These are phyloP conservation scores for Dryadomyces quercivorus DNA, from an alignment of 2,329 filamentous ascomycete species.

Conservation along the genomic window DNA sequence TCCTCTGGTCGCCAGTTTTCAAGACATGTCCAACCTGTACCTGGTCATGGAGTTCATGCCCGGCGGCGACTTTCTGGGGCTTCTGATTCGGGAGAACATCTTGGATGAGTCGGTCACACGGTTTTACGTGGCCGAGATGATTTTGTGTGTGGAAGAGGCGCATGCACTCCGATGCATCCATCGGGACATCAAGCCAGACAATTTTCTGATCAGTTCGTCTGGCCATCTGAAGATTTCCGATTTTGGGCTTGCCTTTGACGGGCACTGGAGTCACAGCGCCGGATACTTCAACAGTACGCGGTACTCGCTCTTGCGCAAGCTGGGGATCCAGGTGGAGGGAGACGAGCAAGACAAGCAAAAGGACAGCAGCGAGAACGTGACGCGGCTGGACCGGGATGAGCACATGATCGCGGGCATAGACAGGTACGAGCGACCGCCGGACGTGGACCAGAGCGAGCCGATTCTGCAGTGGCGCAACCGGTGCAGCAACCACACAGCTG, in stretches of 20 bases:
- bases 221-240: constrained; percentile 94
- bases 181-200: constrained; percentile 92
- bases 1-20: constrained; percentile 76
- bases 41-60: constrained; percentile 98
- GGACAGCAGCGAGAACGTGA: background rate
- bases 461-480: constrained; percentile 60
- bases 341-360: constrained; percentile 53
- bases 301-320: constrained; percentile 62
- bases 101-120: constrained; percentile 66
- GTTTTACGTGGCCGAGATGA: constrained; percentile 93
- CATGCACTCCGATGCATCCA: constrained; percentile 86
- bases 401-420: constrained; percentile 26
- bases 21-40: constrained; percentile 74
- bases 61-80: constrained; percentile 81
- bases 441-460: constrained; percentile 25
- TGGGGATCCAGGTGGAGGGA: constrained; percentile 62
- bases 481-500: constrained; percentile 57
- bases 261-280: constrained; percentile 87
- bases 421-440: constrained; percentile 23
- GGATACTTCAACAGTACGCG: constrained; percentile 76
- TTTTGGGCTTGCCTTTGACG: constrained; percentile 90
- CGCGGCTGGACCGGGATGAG: constrained; percentile 16
- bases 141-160: constrained; percentile 84
- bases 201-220: constrained; percentile 79
- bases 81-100: constrained; percentile 75